Base-by-base conservation (phyloP, 768 basidiomycete species). In the Lentinula edodes region DNA sequence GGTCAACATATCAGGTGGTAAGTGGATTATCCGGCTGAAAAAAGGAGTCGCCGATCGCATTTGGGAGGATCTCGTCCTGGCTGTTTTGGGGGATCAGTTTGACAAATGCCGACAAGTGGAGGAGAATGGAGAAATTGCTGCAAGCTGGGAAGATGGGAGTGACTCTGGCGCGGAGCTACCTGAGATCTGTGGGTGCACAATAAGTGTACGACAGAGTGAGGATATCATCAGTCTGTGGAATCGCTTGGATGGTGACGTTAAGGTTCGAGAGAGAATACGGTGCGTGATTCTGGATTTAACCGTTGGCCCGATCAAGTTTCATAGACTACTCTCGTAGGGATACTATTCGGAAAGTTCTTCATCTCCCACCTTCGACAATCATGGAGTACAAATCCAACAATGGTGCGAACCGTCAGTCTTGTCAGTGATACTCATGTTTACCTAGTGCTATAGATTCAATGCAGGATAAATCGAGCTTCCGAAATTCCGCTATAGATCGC, bases 301-400 rank as follows among this genome's bases (percentile, higher is more conserved):
- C 53, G 28, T 3, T 28, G 36, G 7, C 12, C 18, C 34, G 42
- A 41, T 23, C 38, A 53, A 61, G 52, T 65, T 52, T 28, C 28
- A 28, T 28, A 28, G 46, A 65, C 39, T 41, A 43, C 16, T 15
- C 42, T 23, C 34, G 43, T 65, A 95, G 94, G 72, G 93, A 95
- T 67, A 89, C 88, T 2, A 84, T 98, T 65, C 82, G 89, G 52
- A 74, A 75, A 66, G 85, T 93, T 13, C 81, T 98, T 52, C 83
- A 86, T 70, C 79, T 98, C 15, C 88, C 94, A 12, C 68, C 84
- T 1, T 77, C 83, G 18, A 95, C 93, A 1, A 82, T 88, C 63
- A 91, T 96, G 86, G 95, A 98, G 71, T 98, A 97, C 74, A 95
- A 96, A 72, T 90, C 93, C 9, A 96, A 96, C 73, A 93, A 90